Evolutionary conservation across 352 stramenopile species (phyloP).

Genomic region (Blastocystis sp.): DNA sequence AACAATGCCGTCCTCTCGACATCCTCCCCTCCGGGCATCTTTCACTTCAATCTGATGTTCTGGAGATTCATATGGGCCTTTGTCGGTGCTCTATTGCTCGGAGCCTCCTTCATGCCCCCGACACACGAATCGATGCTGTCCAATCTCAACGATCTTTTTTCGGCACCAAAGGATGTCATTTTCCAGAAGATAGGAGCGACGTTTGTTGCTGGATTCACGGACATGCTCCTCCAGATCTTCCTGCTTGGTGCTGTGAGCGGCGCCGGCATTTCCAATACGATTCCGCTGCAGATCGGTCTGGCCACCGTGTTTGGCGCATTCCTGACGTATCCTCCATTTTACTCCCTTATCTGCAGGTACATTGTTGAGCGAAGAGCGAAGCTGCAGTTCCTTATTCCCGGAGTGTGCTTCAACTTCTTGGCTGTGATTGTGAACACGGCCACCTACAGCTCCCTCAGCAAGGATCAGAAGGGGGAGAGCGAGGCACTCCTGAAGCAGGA

Average conservation of each 20-base stretch:
- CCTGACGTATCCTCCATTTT: background rate
- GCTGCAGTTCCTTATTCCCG: slow-evolving; percentile 34
- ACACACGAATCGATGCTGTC: slow-evolving; percentile 26
- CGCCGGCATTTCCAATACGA: slow-evolving; percentile 54
- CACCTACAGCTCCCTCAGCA: slow-evolving; percentile 23
- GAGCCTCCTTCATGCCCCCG: slow-evolving; percentile 21
- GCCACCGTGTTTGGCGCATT: slow-evolving; percentile 40
- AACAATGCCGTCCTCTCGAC: slow-evolving; percentile 62
- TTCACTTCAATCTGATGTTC: slow-evolving; percentile 48
- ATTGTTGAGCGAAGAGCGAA: slow-evolving; percentile 29
- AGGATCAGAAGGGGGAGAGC: slow-evolving; percentile 1
- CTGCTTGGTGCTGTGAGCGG: background rate
- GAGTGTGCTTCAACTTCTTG: slow-evolving; percentile 43
- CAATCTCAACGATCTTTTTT: slow-evolving; percentile 43
- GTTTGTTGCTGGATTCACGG: slow-evolving; percentile 63
- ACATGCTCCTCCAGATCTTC: slow-evolving; percentile 61
- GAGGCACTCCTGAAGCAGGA: background rate
- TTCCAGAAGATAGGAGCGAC: slow-evolving; percentile 30
- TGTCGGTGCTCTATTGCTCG: slow-evolving; percentile 8
- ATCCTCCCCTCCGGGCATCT: slow-evolving; percentile 40
- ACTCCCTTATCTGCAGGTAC: slow-evolving; percentile 7
- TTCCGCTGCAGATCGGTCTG: slow-evolving; percentile 46
- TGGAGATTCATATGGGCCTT: slow-evolving; percentile 51
- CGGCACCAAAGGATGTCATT: background rate
- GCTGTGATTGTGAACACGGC: slow-evolving; percentile 16